These are phyloP conservation scores for Globisporangium cylindrosporum DNA, from an alignment of 352 stramenopile genomes.

Conservation along the genomic window DNA sequence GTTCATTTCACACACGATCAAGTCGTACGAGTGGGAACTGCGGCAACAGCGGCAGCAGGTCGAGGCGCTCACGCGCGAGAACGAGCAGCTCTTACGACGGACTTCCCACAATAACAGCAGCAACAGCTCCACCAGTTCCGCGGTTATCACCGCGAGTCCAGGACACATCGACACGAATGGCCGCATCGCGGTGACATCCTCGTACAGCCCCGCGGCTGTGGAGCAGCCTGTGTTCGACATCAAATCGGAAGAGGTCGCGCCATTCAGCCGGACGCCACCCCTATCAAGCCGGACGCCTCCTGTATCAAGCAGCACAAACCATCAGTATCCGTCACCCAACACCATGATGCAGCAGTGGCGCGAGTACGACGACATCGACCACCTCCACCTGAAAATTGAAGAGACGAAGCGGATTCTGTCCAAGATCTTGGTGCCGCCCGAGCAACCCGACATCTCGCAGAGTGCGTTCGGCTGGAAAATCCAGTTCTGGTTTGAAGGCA, in stretches of 20 bases:
- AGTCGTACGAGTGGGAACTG: constrained; percentile 53
- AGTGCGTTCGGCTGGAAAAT: constrained; percentile 65
- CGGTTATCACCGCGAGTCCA: neutral
- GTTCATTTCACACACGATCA: constrained; percentile 56
- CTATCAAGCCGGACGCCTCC: neutral
- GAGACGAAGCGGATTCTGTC: constrained; percentile 45
- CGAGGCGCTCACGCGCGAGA: constrained; percentile 42
- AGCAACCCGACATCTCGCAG: constrained; percentile 34
- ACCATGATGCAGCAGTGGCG: constrained; percentile 24
- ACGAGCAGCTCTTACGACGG: constrained; percentile 32
- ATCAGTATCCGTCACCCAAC: neutral
- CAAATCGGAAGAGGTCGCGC: constrained; percentile 27
- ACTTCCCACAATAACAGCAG: neutral
- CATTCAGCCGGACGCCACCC: constrained; percentile 9
- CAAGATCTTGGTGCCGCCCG: constrained; percentile 36
- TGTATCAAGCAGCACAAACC: neutral
- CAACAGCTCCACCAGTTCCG: neutral
- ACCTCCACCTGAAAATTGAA: constrained; percentile 28
- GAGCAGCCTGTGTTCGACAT: constrained; percentile 22
- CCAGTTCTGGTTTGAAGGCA: constrained; percentile 51
- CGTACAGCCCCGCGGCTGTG: constrained; percentile 25
- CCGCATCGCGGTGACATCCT: neutral
- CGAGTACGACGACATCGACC: constrained; percentile 23
- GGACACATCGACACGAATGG: constrained; percentile 6
- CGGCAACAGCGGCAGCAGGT: constrained; percentile 40